A percentile compares a stretch with the other conserved stretches of the same genome.
These are phyloP conservation scores for Solanum bukasovii DNA, from an alignment of 257 asterid species.

Conservation along the genomic window DNA sequence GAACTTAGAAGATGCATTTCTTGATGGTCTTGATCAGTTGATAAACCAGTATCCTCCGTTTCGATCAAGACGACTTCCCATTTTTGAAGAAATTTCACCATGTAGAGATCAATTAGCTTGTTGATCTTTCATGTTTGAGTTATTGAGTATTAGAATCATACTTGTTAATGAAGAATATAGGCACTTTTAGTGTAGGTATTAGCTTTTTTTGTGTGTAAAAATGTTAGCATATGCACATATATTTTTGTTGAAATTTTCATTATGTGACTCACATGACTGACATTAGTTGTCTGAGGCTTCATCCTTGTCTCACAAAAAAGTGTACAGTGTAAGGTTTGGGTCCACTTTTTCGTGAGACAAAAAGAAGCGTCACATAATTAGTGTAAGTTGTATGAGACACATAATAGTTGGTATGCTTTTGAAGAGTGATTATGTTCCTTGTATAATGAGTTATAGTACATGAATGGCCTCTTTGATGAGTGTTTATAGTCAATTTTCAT, in stretches of 20 bases:
- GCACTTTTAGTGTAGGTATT: not conserved
- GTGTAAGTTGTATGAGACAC: not conserved
- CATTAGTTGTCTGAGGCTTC: not conserved
- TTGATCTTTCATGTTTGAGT: conserved; percentile 22
- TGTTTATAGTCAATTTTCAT: not conserved
- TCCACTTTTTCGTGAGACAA: not conserved
- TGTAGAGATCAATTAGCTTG: conserved; percentile 81
- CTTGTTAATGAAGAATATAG: not conserved
- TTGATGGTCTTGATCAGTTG: conserved; percentile 60
- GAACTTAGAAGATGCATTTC: conserved; percentile 45
- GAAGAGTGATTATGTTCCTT: not conserved
- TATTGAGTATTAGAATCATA: not conserved
- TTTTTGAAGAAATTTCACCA: conserved; percentile 75
- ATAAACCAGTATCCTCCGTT: conserved; percentile 52
- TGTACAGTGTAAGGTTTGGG: not conserved
- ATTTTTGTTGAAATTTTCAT: not conserved
- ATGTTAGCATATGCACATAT: not conserved
- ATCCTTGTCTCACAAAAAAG: not conserved
- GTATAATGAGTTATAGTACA: not conserved
- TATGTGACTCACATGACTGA: not conserved
- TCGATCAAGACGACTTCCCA: conserved; percentile 74
- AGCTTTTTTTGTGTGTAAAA: not conserved
- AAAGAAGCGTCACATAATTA: not conserved
- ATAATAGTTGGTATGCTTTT: not conserved
- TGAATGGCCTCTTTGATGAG: not conserved